phyloP scores from a whole-genome alignment of 164 flowering plant genomes.

The Vitis rotundifolia region DNA sequence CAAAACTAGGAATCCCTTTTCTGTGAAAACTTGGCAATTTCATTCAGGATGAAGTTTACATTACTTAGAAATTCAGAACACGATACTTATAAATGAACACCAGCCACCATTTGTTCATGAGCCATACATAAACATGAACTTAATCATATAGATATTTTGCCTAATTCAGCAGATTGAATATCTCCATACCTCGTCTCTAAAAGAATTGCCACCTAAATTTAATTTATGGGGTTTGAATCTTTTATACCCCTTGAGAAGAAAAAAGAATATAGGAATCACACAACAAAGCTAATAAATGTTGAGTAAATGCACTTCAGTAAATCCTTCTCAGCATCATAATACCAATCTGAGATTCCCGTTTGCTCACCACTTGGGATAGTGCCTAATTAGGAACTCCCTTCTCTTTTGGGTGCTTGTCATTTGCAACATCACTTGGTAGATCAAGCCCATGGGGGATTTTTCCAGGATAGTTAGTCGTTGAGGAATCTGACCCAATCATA shows the following conservation, averaged over 20 bases:
- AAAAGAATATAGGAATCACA: too few relatives aligned
- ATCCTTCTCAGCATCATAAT: too few relatives aligned
- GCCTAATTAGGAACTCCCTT: conserved; percentile 5
- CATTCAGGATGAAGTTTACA: too few relatives aligned
- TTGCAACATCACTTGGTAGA: conserved; percentile 49
- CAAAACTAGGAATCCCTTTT: too few relatives aligned
- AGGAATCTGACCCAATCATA: conserved; percentile 37
- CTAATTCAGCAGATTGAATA: background rate
- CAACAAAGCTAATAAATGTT: too few relatives aligned
- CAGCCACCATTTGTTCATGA: background rate
- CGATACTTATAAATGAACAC: too few relatives aligned
- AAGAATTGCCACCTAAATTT: background rate
- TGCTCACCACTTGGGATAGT: background rate
- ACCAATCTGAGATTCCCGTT: too few relatives aligned
- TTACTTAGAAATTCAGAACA: too few relatives aligned
- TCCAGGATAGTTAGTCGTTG: conserved; percentile 48
- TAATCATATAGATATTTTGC: background rate
- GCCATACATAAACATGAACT: background rate
- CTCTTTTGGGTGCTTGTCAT: conserved; percentile 23
- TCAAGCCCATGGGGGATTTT: conserved; percentile 53
- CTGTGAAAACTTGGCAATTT: too few relatives aligned
- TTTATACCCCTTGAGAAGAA: too few relatives aligned
- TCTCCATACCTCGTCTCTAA: background rate
- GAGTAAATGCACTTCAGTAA: too few relatives aligned
- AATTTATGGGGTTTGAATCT: too few relatives aligned